Conservation (phyloP, 352 stramenopile genomes). For the Phytophthora capsici region DNA sequence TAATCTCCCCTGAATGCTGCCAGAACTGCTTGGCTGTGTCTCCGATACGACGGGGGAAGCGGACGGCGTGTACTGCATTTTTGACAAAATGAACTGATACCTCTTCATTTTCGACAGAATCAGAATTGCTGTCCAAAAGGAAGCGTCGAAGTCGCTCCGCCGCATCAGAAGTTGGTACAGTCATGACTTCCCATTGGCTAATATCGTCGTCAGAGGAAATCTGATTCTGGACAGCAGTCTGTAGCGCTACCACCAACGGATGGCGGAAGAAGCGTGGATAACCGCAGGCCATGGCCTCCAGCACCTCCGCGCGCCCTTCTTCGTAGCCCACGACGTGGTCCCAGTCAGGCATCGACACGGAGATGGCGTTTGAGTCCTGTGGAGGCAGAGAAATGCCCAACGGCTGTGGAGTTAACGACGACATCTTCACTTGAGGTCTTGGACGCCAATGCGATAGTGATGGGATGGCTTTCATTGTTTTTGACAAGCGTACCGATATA, state of each 20-base stretch:
- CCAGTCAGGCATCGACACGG: constrained; percentile 87
- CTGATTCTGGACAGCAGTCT: constrained; percentile 38
- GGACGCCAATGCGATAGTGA: constrained; percentile 5
- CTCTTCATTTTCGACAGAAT: constrained; percentile 26
- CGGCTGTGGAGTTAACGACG: constrained; percentile 39
- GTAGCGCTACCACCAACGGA: constrained; percentile 79
- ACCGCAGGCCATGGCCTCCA: constrained; percentile 81
- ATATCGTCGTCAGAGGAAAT: constrained; percentile 20
- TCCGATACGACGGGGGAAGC: constrained; percentile 67
- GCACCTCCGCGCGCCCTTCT: constrained; percentile 72
- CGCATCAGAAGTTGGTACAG: constrained; percentile 58
- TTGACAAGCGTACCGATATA: neutral
- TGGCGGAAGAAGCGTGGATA: constrained; percentile 95
- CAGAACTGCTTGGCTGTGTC: constrained; percentile 87
- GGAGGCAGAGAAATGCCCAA: constrained; percentile 81
- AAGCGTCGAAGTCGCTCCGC: constrained; percentile 76
- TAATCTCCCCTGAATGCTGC: constrained; percentile 94
- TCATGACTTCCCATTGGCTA: constrained; percentile 44
- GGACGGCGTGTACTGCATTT: constrained; percentile 64
- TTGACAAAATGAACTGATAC: constrained; percentile 53
- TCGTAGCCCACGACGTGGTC: constrained; percentile 92
- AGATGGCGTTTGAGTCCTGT: constrained; percentile 73
- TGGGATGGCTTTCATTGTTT: neutral
- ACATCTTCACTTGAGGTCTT: constrained; percentile 3
- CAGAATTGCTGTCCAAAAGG: constrained; percentile 49